Evolutionary conservation across 257 asterid genomes (phyloP), one percentile per base, ranked within the genome.

Genomic region (Solanum corneliomulleri): DNA sequence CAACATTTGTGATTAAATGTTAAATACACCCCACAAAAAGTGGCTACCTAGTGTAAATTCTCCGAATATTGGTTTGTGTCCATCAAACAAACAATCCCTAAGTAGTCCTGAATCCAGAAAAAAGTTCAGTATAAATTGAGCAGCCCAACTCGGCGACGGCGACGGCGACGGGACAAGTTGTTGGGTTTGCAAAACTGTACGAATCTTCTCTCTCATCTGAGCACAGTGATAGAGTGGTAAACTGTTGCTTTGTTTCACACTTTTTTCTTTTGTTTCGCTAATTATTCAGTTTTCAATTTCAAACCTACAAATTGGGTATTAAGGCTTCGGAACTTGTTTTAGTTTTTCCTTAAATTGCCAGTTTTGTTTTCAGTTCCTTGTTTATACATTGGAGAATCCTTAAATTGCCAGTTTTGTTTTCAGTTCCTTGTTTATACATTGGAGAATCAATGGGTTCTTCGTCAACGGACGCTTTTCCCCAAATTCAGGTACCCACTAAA

Each of bases 401-500:
- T 21, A 56, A 20, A 56, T 56, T 56, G 23, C 64, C 25, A 56
- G 33, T 71, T 71, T 69, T 12, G 31, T 69, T 86, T 86, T 74
- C 42, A 86, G 72, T 77, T 35, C 37, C 49, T 35, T 71, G 37
- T 49, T 39, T 72, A 27, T 27, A 68, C 52, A 70, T 41, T 23
- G 20, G 23, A 39, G 74, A 44, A 33, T 58, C 60, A 86, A 56
- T 93, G 95, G 91, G 25, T 90, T 92, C 93, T 77, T 86, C 92
- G 10, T 88, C 83, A 78, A 58, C 84, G 47, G 93, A 93, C 14
- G 82, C 76, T 77, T 89, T 89, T 88, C 92, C 92, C 86, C 93
- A 74, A 45, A 31, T 93, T 86, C 93, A 89, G 97, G 98, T 94
- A 47, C 25, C 56, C 27, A 14, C 18, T 12, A 25, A 20, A 66